Percentiles rank a stretch among this genome's conserved stretches.
These are phyloP conservation scores for Schrenkiella parvula DNA, from an alignment of 345 rosid species.

Conservation along the genomic window DNA sequence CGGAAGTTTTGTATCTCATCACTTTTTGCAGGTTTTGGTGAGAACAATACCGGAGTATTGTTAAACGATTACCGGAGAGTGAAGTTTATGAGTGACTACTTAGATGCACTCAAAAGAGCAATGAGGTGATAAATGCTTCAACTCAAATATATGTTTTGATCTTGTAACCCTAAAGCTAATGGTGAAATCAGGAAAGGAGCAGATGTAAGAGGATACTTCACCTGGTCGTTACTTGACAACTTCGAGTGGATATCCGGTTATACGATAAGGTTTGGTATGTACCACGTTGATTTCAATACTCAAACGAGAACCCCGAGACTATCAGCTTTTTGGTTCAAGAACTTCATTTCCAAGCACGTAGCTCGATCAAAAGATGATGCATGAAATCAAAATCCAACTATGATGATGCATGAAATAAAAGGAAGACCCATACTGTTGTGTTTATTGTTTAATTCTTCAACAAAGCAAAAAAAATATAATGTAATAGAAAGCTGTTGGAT, in stretches of 20 bases:
- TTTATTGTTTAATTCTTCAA: background rate
- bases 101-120: constrained; percentile 44
- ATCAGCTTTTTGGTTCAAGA: constrained; percentile 63
- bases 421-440: background rate
- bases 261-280: constrained; percentile 55
- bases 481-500: background rate
- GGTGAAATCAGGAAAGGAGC: constrained; percentile 54
- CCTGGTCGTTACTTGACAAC: constrained; percentile 77
- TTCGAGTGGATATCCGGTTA: constrained; percentile 69
- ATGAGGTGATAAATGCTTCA: constrained; percentile 39
- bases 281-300: constrained; percentile 51
- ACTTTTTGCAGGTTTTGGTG: constrained; percentile 43
- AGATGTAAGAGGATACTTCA: constrained; percentile 69
- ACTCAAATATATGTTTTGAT: background rate
- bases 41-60: constrained; percentile 24
- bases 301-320: constrained; percentile 55
- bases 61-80: constrained; percentile 50
- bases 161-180: background rate
- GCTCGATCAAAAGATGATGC: constrained; percentile 17
- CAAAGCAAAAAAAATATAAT: background rate
- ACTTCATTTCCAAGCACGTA: constrained; percentile 39
- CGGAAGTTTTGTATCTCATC: background rate
- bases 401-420: background rate
- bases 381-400: constrained; percentile 2
- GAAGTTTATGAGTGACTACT: constrained; percentile 46